A percentile compares a stretch with the other conserved stretches of the same genome.
These are phyloP conservation scores for Themeda triandra DNA, from an alignment of 176 grass and related monocot species.

Conservation along the genomic window DNA sequence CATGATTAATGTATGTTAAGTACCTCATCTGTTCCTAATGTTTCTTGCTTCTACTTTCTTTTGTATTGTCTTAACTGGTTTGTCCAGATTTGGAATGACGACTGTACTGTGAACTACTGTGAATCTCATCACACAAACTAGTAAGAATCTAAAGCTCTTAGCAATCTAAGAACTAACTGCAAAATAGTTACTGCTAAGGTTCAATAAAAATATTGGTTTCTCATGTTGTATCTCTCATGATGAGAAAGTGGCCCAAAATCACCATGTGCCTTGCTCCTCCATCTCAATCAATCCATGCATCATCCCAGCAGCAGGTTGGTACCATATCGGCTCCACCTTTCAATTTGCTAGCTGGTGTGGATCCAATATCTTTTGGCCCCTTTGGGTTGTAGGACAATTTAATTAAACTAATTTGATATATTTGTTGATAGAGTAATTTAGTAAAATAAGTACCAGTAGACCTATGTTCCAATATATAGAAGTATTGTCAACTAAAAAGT, in stretches of 20 bases:
- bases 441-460: no score
- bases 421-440: no score
- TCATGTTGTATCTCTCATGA: neutral
- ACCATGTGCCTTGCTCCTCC: no score
- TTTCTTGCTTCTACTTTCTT: neutral
- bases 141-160: neutral
- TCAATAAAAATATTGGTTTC: neutral
- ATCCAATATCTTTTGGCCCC: no score
- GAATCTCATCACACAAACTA: neutral
- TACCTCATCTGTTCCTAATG: neutral
- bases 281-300: no score
- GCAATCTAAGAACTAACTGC: neutral
- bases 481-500: constrained; percentile 5
- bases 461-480: neutral
- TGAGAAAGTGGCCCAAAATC: neutral
- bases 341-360: no score
- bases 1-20: neutral
- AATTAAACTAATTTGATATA: no score
- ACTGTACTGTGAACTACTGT: neutral
- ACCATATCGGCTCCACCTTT: no score
- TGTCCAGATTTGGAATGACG: neutral
- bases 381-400: no score
- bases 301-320: no score
- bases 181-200: neutral
- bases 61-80: neutral